These are phyloP conservation scores for Dioscorea cayenensis DNA, from an alignment of 116 monocot genomes.

Conservation along the genomic window DNA sequence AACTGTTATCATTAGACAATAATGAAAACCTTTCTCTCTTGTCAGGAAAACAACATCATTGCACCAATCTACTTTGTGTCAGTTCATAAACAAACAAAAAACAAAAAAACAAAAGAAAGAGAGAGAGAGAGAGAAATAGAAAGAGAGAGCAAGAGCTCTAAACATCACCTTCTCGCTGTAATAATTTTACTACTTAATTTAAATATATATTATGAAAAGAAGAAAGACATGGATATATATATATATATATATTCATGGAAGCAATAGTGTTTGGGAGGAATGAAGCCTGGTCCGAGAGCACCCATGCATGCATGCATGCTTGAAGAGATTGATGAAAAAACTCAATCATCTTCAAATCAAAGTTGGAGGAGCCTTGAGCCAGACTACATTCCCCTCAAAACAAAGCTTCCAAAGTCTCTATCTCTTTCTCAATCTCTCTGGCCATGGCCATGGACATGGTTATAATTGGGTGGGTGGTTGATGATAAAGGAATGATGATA, in stretches of 20 bases:
- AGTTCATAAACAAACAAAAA: no score
- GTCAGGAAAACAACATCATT: no score
- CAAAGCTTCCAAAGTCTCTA: slow-evolving; percentile 19
- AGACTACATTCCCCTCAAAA: slow-evolving; percentile 59
- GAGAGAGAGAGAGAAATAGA: no score
- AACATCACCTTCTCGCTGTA: no score
- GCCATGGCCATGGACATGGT: neutral
- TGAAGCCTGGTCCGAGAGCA: slow-evolving; percentile 91
- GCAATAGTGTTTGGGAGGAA: slow-evolving; percentile 56
- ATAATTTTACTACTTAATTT: no score
- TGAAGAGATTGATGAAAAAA: neutral
- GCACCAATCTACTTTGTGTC: no score
- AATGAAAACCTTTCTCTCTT: no score
- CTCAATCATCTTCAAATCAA: neutral
- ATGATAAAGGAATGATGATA: neutral
- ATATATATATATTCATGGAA: neutral
- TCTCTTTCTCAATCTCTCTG: neutral
- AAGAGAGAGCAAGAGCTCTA: no score
- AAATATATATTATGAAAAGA: no score
- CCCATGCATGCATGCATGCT: neutral
- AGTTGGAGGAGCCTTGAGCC: slow-evolving; percentile 23
- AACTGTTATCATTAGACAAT: no score
- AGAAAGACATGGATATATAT: no score
- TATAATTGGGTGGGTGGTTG: neutral
- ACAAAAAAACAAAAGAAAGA: no score